phyloP scores from a whole-genome alignment of 179 eudicot genomes.

The Gypsophila paniculata region DNA sequence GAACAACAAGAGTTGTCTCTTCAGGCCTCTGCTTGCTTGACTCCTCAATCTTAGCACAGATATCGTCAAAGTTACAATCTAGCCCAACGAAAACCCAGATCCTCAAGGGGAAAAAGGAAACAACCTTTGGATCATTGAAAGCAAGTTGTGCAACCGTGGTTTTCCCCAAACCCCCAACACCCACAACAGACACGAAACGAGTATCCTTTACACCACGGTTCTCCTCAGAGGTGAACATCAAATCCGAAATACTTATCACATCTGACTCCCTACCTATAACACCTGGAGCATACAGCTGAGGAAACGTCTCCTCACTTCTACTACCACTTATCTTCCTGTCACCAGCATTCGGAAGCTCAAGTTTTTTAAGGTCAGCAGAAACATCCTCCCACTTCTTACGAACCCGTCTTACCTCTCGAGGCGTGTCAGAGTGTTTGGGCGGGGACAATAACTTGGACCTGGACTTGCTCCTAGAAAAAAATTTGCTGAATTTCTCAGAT shows the following conservation, averaged over 20 bases:
- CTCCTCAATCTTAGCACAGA: constrained; percentile 11
- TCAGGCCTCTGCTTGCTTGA: neutral
- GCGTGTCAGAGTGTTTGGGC: neutral
- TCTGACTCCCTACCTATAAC: constrained; percentile 30
- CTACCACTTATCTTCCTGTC: neutral
- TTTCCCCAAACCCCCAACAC: constrained; percentile 33
- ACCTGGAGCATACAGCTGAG: constrained; percentile 15
- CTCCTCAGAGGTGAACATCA: neutral
- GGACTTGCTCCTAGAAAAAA: constrained; percentile 13
- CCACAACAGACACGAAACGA: constrained; percentile 20
- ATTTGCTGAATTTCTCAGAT: constrained; percentile 13
- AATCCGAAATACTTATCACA: neutral
- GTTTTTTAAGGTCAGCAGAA: neutral
- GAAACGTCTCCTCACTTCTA: constrained; percentile 17
- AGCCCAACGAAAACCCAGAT: constrained; percentile 27
- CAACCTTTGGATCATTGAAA: constrained; percentile 18
- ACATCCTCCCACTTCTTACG: constrained; percentile 19
- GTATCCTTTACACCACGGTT: neutral
- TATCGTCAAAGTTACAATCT: neutral
- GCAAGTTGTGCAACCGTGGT: constrained; percentile 30
- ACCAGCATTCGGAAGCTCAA: neutral
- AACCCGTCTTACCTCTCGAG: constrained; percentile 17
- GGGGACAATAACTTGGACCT: neutral
- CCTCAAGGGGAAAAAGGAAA: constrained; percentile 16
- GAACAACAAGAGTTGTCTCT: constrained; percentile 13